phyloP scores from a whole-genome alignment of 768 basidiomycete species.

The Porpolomopsis calyptriformis region DNA sequence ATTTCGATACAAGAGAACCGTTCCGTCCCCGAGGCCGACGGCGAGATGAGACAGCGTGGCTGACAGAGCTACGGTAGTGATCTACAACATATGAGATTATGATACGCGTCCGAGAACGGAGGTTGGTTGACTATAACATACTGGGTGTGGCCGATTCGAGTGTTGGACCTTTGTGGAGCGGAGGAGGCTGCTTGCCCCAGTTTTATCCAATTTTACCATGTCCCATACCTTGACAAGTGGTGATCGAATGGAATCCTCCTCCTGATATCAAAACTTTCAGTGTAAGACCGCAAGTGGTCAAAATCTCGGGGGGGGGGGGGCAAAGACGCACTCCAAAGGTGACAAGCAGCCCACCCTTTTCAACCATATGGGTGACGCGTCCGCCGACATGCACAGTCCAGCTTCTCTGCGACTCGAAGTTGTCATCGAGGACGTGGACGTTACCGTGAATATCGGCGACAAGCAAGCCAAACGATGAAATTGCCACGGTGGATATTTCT shows the following conservation, averaged over 20 bases:
- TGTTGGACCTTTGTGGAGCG: constrained; percentile 71
- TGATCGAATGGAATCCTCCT: constrained; percentile 58
- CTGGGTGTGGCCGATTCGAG: constrained; percentile 70
- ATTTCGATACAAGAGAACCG: constrained; percentile 83
- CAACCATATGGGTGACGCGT: constrained; percentile 79
- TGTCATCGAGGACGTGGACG: constrained; percentile 62
- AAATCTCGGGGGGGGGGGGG: neutral
- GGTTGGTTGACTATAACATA: constrained; percentile 19
- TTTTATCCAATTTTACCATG: constrained; percentile 56
- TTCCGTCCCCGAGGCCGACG: constrained; percentile 90
- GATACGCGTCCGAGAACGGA: constrained; percentile 3
- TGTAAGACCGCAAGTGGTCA: no score
- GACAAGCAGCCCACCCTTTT: constrained; percentile 71
- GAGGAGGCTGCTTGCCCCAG: constrained; percentile 49
- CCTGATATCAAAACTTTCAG: constrained; percentile 38
- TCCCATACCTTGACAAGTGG: constrained; percentile 88
- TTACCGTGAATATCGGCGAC: constrained; percentile 83
- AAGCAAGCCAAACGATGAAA: constrained; percentile 56
- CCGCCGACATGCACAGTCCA: constrained; percentile 78
- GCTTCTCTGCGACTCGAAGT: constrained; percentile 58
- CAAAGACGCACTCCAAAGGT: constrained; percentile 67
- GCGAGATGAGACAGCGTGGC: constrained; percentile 73
- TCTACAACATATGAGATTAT: no score
- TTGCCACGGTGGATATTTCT: constrained; percentile 63
- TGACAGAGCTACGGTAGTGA: constrained; percentile 74